Percentiles rank a stretch among this genome's conserved stretches.
Evolutionary conservation across 306 rosid species (phyloP).

Genomic region (Vigna angularis): DNA sequence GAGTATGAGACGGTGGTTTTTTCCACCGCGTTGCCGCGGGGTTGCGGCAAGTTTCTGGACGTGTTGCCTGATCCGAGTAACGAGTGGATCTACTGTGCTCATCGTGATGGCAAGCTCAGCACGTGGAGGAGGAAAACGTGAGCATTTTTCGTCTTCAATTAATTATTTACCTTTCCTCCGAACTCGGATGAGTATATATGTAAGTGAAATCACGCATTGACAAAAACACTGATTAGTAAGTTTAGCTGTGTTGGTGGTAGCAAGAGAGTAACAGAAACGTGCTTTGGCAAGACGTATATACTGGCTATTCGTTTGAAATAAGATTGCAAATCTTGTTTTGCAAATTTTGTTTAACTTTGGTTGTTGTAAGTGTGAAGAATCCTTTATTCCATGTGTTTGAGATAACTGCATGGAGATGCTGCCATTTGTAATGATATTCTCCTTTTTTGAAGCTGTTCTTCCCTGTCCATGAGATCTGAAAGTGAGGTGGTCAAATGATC

Average conservation of each 20-base stretch:
- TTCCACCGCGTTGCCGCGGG: constrained; percentile 75
- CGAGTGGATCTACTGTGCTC: constrained; percentile 85
- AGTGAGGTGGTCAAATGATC: constrained; percentile 27
- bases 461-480: constrained; percentile 19
- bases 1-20: constrained; percentile 78
- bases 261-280: constrained; percentile 18
- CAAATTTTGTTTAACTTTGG: constrained; percentile 20
- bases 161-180: constrained; percentile 3
- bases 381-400: constrained; percentile 30
- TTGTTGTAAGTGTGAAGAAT: not conserved
- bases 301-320: constrained; percentile 10
- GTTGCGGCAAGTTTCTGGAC: constrained; percentile 86
- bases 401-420: constrained; percentile 7
- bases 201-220: not conserved
- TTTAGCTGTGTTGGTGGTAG: not conserved
- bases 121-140: constrained; percentile 94
- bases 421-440: constrained; percentile 4
- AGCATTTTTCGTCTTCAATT: constrained; percentile 41
- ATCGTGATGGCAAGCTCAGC: constrained; percentile 90
- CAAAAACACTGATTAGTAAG: not conserved
- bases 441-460: constrained; percentile 14
- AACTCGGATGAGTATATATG: constrained; percentile 8
- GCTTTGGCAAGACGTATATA: constrained; percentile 14
- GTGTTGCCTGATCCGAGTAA: constrained; percentile 86
- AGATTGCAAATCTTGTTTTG: not conserved